Base-by-base conservation (phyloP, 2,329 filamentous ascomycete genomes). In the Pseudovirgaria hyperparasitica region DNA sequence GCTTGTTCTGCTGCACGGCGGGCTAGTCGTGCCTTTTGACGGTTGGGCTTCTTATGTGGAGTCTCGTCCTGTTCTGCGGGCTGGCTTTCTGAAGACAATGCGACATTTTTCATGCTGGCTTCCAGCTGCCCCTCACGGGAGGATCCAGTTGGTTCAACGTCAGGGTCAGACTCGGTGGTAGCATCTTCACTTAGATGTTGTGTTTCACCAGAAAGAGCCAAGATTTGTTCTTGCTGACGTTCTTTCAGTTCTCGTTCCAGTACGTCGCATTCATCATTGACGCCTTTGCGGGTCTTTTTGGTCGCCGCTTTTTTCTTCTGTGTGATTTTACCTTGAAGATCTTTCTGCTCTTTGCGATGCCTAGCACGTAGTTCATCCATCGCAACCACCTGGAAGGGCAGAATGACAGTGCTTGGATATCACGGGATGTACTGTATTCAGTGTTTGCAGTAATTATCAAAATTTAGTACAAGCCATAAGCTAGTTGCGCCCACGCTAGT, bases 251-350 rank as follows among this genome's bases (percentile, higher is more conserved):
- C 67, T 20, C 53, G 49, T 39, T 75, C 70, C 19, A 74, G 54
- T 15, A 56, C 49, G 12, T 70, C 69, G 46, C 72, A 76, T 43
- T 76, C 72, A 38, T 76, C 71, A 36, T 73, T 74, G 21, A 67
- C 57, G 19, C 57, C 57, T 38, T 65, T 74, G 26, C 72, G 63
- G 6, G 71, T 74, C 54, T 75, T 76, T 59, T 96, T 98, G 24
- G 79, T 92, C 10, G 90, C 86, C 41, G 81, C 78, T 64, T 94
- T 96, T 66, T 94, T 98, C 67, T 94, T 96, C 58, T 79, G 85
- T 5, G 82, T 94, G 46, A 92, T 75, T 33, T 78, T 76, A 26
- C 73, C 70, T 52, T 92, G 82, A 15, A 98, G 67, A 34, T 96
- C 87, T 41, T 76, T 77, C 52, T 80, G 75, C 58, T 98, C 87